Evolutionary conservation across 2,329 filamentous ascomycete genomes (phyloP).

Genomic region (Rutstroemia sp.): DNA sequence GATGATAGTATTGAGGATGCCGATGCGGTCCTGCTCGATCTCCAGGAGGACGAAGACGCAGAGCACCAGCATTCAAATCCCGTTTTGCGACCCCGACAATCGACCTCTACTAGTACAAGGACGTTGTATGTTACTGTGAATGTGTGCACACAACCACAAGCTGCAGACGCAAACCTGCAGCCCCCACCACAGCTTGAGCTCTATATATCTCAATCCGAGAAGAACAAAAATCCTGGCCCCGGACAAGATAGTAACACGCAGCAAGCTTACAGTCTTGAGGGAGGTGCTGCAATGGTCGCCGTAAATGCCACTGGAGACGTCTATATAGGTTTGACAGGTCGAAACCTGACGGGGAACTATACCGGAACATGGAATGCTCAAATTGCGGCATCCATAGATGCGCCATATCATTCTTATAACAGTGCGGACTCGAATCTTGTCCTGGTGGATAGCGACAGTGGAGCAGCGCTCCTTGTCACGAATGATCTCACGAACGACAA

Average conservation of each 20-base stretch:
- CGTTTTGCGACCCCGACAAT: constrained; percentile 15
- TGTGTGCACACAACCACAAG: constrained; percentile 68
- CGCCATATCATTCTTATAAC: constrained; percentile 61
- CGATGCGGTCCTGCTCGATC: neutral
- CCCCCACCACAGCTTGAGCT: constrained; percentile 67
- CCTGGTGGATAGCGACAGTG: constrained; percentile 79
- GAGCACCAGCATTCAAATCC: neutral
- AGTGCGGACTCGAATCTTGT: constrained; percentile 45
- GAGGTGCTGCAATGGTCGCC: constrained; percentile 41
- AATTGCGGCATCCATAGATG: constrained; percentile 75
- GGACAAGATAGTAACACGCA: constrained; percentile 21
- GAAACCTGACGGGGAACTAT: constrained; percentile 44
- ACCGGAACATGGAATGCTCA: constrained; percentile 69
- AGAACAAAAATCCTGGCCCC: constrained; percentile 61
- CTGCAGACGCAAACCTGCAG: constrained; percentile 15
- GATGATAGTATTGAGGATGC: constrained; percentile 5
- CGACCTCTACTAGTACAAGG: constrained; percentile 12
- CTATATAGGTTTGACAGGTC: constrained; percentile 70
- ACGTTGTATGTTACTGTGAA: constrained; percentile 75
- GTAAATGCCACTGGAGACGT: constrained; percentile 58
- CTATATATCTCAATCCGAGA: constrained; percentile 61
- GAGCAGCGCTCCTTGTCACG: constrained; percentile 71
- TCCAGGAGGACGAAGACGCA: neutral
- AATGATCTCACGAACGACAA: constrained; percentile 56
- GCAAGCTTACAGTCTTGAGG: constrained; percentile 16